Base-by-base conservation (phyloP, 2,329 filamentous ascomycete species). In the Phialophora chinensis region DNA sequence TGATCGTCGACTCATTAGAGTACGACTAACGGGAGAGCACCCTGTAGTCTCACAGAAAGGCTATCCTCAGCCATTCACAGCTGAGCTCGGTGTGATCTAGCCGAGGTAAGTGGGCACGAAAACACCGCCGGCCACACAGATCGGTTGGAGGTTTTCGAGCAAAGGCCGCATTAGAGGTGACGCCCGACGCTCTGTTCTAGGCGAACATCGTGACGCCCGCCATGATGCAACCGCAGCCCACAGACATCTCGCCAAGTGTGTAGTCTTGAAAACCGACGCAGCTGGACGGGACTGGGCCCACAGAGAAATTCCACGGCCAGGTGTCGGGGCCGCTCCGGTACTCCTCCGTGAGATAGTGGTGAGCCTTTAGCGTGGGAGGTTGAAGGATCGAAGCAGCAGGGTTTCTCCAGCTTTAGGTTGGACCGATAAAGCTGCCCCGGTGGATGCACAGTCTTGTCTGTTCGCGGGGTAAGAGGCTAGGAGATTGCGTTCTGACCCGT, bases 401-500 rank as follows among this genome's bases (percentile, higher is more conserved):
- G 38, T 7, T 44, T 44, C 38, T 44, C 38, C 38, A 44, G 38
- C 14, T 44, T 17, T 44, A 44, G 17, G 6, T n/a, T 44, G 38
- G 17, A n/a, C 5, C 38, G 7, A 44, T 17, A n/a, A 44, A 44
- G 38, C 17, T 20, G 38, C 6, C 23, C 49, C 49, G 49, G 49
- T 52, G 49, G 49, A 23, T 3, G 38, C 8, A 52, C 17, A 20
- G 4, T 12, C 49, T 10, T 17, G 20, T 27, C 23, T 52, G 20
- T 17, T 29, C 49, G 49, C 49, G 49, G 49, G 49, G 49, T 27
- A 52, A 27, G 25, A 52, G 49, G 49, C 49, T 52, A 23, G 20
- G 49, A 52, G 49, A 52, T 52, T 52, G 49, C 49, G 49, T 52
- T 52, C 49, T 52, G 49, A 52, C 20, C 49, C 10, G 49, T 4